Evolutionary conservation across 2,329 filamentous ascomycete species (phyloP), one percentile per base, ranked within the genome.

Genomic region (Nemania sp.): DNA sequence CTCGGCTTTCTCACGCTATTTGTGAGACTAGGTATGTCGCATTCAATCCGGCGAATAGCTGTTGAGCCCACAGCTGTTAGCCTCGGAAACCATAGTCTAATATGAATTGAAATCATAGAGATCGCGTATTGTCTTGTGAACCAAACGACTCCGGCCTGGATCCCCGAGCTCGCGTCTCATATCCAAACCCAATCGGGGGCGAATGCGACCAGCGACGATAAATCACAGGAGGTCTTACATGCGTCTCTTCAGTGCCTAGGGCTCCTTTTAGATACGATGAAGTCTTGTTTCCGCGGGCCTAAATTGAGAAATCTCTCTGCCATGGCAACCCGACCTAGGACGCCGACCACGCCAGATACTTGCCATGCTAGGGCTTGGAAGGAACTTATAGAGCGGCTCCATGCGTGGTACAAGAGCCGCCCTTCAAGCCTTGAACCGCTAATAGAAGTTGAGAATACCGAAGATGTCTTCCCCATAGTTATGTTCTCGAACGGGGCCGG

Each of bases 1-100:
- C 49, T 66, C 22, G 55, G 56, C 18, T 62, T 59, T 35, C 52
- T 73, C 15, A 64, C 62, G 11, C 61, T 71, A 24, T 59, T 73
- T 26, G 53, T 66, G 22, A 69, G 71, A 65, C 38, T 73, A 47
- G 70, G 70, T 73, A 69, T 56, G 66, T 62, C 24, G 43, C 24
- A 26, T 63, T 41, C 35, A n/a, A 24, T 26, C 57, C 13, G 13
- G 15, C 6, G 5, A 29, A 49, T 24, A 20, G 6, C 3, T n/a
- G 5, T 20, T 22, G 18, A 52, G n/a, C 5, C 13, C 20, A 26
- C 32, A 26, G 22, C 26, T 41, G 24, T 26, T 8, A n/a, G n/a
- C n/a, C n/a, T n/a, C n/a, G n/a, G n/a, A n/a, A n/a, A n/a, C n/a
- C 15, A 5, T 3, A 10, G 15, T 10, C n/a, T 20, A 2, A 11